Evolutionary conservation across 1,284 basidiomycete species (phyloP).

Genomic region (Chalciporus sp.): DNA sequence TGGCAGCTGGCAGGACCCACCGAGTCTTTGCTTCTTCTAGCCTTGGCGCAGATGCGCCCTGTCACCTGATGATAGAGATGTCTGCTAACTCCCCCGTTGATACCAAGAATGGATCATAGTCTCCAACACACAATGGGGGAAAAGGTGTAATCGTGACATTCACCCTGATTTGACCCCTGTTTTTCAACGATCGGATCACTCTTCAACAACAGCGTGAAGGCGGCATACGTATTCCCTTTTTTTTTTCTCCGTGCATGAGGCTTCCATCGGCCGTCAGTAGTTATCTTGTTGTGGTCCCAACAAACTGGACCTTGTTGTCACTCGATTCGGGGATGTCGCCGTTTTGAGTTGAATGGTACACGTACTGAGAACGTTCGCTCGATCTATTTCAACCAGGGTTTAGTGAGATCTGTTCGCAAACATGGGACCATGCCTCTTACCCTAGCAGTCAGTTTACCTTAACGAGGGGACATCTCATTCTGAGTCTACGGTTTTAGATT

Average conservation of each 20-base stretch:
- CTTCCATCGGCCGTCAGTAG: not conserved
- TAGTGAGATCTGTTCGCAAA: not conserved
- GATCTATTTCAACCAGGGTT: slow-evolving; percentile 3
- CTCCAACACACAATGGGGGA: not conserved
- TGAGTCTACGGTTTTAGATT: not conserved
- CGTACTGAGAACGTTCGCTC: slow-evolving; percentile 2
- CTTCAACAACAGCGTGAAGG: not conserved
- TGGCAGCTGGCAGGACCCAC: not conserved
- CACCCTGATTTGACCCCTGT: not conserved
- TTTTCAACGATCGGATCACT: not conserved
- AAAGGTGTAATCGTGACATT: not conserved
- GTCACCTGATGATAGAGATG: not conserved
- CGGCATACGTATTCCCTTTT: not conserved
- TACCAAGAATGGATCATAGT: not conserved
- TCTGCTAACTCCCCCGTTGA: not conserved
- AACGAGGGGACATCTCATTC: not conserved
- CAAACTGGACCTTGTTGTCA: not conserved
- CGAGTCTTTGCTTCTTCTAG: not conserved
- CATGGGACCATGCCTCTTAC: slow-evolving; percentile 2
- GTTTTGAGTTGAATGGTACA: not conserved
- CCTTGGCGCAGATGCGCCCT: not conserved
- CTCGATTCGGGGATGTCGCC: not conserved
- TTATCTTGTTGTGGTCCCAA: not conserved
- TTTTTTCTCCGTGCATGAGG: not conserved
- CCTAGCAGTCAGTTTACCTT: not conserved